Percentiles rank a stretch among this genome's conserved stretches.
phyloP scores from a whole-genome alignment of 768 basidiomycete species.

The Cytidiella melzeri region DNA sequence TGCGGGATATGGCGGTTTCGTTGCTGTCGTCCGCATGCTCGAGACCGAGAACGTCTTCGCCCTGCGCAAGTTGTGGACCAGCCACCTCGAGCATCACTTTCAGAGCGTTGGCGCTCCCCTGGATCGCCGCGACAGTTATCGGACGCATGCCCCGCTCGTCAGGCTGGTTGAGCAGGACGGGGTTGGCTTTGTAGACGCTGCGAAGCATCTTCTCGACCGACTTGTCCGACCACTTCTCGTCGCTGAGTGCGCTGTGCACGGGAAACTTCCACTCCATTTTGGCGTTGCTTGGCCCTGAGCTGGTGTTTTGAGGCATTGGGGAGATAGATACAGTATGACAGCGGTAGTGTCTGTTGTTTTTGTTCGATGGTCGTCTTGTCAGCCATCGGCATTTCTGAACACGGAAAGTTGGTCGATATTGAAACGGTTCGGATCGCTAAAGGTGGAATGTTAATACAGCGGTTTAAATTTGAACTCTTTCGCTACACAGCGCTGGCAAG shows the following conservation, averaged over 20 bases:
- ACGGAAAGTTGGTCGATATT: too few relatives aligned
- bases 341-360: too few relatives aligned
- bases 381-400: too few relatives aligned
- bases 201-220: not conserved
- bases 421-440: too few relatives aligned
- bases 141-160: constrained; percentile 2
- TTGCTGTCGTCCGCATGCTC: constrained; percentile 3
- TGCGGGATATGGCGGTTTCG: constrained; percentile 4
- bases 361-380: too few relatives aligned
- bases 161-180: not conserved
- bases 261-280: not conserved
- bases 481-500: too few relatives aligned
- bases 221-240: not conserved
- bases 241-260: not conserved
- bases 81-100: constrained; percentile 7
- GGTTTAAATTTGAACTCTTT: too few relatives aligned
- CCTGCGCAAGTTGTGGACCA: not conserved
- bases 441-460: too few relatives aligned
- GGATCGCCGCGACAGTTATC: constrained; percentile 4
- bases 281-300: not conserved
- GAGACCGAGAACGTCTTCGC: constrained; percentile 7
- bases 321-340: too few relatives aligned
- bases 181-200: not conserved
- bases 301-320: not conserved
- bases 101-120: constrained; percentile 2